phyloP scores from a whole-genome alignment of 2,329 filamentous ascomycete genomes.

The Trichophyton equinum region DNA sequence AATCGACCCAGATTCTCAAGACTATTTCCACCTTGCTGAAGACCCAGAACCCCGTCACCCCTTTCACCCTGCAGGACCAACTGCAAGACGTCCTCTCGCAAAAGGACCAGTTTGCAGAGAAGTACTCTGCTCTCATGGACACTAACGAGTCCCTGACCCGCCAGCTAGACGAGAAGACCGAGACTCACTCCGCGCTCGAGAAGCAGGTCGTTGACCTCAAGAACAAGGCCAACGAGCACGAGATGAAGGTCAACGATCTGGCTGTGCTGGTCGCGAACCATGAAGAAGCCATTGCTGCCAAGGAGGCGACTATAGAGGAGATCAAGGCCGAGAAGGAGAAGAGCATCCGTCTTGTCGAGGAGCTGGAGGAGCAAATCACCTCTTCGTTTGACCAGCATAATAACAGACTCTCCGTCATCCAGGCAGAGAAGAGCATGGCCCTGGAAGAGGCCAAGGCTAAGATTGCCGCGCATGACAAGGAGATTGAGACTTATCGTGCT shows the following conservation, averaged over 20 bases:
- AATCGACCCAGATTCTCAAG: slow-evolving; percentile 51
- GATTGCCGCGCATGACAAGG: slow-evolving; percentile 50
- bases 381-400: slow-evolving; percentile 92
- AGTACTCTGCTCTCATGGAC: slow-evolving; percentile 31
- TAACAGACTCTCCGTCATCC: slow-evolving; percentile 73
- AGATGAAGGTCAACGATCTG: slow-evolving; percentile 46
- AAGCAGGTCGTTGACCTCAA: slow-evolving; percentile 28
- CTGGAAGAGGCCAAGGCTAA: slow-evolving; percentile 65
- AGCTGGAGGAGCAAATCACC: slow-evolving; percentile 92
- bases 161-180: slow-evolving; percentile 23
- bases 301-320: slow-evolving; percentile 36
- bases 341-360: slow-evolving; percentile 81
- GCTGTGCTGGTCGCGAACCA: slow-evolving; percentile 36
- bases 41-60: slow-evolving; percentile 38
- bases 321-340: slow-evolving; percentile 64
- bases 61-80: slow-evolving; percentile 47
- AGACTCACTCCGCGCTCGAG: slow-evolving; percentile 23
- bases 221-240: slow-evolving; percentile 31
- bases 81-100: slow-evolving; percentile 42
- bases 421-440: slow-evolving; percentile 60
- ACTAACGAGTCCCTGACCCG: slow-evolving; percentile 29
- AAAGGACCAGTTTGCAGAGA: slow-evolving; percentile 32
- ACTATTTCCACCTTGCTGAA: slow-evolving; percentile 39
- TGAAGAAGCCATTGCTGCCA: slow-evolving; percentile 34
- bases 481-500: slow-evolving; percentile 46